Percentiles rank a stretch among this genome's conserved stretches.
Conservation (phyloP, 2,329 filamentous ascomycete species). For the Diplocarpon rosae region DNA sequence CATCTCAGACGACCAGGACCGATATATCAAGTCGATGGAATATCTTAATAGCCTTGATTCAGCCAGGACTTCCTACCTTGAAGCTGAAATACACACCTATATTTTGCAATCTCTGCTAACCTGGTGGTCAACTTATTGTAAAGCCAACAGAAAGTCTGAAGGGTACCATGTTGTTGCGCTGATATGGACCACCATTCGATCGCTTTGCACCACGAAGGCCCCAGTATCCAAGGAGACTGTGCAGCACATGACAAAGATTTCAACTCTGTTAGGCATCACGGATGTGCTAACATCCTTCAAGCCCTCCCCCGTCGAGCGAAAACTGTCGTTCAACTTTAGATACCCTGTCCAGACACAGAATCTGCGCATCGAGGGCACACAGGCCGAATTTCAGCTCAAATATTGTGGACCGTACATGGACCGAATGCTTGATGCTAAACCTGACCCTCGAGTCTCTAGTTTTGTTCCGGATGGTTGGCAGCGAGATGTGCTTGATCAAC, state of each 20-base stretch:
- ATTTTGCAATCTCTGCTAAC: conserved; percentile 37
- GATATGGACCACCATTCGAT: conserved; percentile 34
- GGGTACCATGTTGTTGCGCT: conserved; percentile 34
- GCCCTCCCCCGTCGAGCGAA: conserved; percentile 25
- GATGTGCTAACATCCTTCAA: conserved; percentile 20
- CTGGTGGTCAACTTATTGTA: conserved; percentile 36
- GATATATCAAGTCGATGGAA: conserved; percentile 21
- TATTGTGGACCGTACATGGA: conserved; percentile 66
- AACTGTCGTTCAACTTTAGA: conserved; percentile 36
- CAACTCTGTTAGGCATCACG: conserved; percentile 27
- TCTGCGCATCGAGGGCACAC: conserved; percentile 29
- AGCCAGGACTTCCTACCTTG: conserved; percentile 21
- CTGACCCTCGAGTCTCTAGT: conserved; percentile 52
- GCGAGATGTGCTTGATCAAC: conserved; percentile 58
- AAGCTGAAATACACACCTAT: conserved; percentile 32
- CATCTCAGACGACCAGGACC: conserved; percentile 22
- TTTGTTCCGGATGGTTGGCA: conserved; percentile 74
- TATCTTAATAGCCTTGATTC: conserved; percentile 26
- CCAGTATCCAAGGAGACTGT: conserved; percentile 33
- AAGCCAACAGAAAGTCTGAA: conserved; percentile 25
- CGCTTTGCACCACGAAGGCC: conserved; percentile 29
- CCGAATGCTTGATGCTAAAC: conserved; percentile 56
- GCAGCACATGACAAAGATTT: conserved; percentile 26
- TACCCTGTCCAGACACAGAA: conserved; percentile 25
- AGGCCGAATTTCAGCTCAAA: conserved; percentile 53